Evolutionary conservation across 192 early-diverging fungal genomes (phyloP).

Genomic region (Linnemannia zychae): DNA sequence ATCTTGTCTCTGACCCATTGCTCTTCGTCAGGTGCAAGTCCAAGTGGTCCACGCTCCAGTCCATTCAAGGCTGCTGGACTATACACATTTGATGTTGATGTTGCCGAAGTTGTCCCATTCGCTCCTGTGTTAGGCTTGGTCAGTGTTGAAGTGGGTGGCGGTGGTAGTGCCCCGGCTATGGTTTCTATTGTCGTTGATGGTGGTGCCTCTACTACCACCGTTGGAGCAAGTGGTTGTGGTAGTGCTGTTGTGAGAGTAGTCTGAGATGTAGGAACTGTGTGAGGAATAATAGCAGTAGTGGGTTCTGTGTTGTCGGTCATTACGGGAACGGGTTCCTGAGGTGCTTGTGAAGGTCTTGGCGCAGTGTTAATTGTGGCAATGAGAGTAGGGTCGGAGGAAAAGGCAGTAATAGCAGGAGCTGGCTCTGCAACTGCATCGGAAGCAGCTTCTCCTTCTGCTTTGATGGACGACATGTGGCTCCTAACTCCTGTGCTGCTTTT

Average conservation of each 20-base stretch:
- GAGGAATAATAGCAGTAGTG: not conserved
- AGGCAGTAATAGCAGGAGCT: not conserved
- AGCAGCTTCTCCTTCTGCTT: constrained; percentile 5
- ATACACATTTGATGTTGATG: constrained; percentile 5
- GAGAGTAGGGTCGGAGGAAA: not conserved
- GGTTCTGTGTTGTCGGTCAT: not conserved
- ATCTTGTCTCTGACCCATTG: constrained; percentile 47
- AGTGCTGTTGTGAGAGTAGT: not conserved
- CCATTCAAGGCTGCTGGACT: constrained; percentile 14
- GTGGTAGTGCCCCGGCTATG: too few species aligned
- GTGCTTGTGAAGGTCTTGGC: not conserved
- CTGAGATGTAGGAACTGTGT: not conserved
- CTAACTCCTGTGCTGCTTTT: not conserved
- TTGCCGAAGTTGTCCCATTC: constrained; percentile 1
- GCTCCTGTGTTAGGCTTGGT: not conserved
- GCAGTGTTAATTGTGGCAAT: not conserved
- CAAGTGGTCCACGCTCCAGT: constrained; percentile 41
- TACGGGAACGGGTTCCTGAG: not conserved
- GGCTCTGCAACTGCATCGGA: not conserved
- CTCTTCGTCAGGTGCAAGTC: constrained; percentile 32
- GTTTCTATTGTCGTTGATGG: not conserved
- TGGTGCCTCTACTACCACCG: not conserved
- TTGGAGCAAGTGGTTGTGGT: not conserved
- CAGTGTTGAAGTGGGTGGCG: not conserved
- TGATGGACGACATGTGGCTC: constrained; percentile 22